Percentiles rank a stretch among this genome's conserved stretches.
These are phyloP conservation scores for Zygotorulaspora florentina DNA, from an alignment of 805 yeast species.

Conservation along the genomic window DNA sequence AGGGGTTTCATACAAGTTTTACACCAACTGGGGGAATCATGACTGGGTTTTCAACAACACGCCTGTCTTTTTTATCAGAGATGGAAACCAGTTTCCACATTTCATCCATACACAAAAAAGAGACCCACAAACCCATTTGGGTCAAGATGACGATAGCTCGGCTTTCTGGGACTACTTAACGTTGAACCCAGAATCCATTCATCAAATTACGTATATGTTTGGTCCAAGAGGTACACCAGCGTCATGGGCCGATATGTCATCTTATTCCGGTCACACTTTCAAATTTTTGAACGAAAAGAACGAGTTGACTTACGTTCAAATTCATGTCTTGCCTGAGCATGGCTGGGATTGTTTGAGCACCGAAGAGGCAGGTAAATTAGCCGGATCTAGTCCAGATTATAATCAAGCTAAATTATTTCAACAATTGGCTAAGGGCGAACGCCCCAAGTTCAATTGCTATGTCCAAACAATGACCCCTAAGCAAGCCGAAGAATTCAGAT, in stretches of 20 bases:
- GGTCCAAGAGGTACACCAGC: constrained; percentile 59
- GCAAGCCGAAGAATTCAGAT: constrained; percentile 69
- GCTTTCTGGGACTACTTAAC: constrained; percentile 55
- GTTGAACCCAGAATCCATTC: constrained; percentile 53
- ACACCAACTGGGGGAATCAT: constrained; percentile 79
- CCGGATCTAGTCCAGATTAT: constrained; percentile 50
- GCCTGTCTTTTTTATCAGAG: constrained; percentile 80
- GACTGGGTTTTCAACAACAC: constrained; percentile 86
- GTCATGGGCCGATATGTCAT: constrained; percentile 52
- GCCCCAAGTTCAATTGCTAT: constrained; percentile 49
- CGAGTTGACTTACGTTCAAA: constrained; percentile 50
- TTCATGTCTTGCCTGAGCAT: constrained; percentile 49
- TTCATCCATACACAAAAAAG: constrained; percentile 88
- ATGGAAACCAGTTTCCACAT: constrained; percentile 72
- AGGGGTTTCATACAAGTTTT: constrained; percentile 75
- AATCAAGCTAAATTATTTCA: constrained; percentile 40
- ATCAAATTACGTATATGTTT: constrained; percentile 54
- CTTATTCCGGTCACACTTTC: constrained; percentile 63
- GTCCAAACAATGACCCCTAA: constrained; percentile 68
- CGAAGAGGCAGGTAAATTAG: constrained; percentile 45
- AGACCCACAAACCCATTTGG: constrained; percentile 54
- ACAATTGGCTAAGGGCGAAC: constrained; percentile 45
- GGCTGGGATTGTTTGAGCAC: constrained; percentile 44
- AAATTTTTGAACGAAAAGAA: constrained; percentile 52
- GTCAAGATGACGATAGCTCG: constrained; percentile 42